Evolutionary conservation across 352 stramenopile species (phyloP).

Genomic region (Elongisporangium anandrum): DNA sequence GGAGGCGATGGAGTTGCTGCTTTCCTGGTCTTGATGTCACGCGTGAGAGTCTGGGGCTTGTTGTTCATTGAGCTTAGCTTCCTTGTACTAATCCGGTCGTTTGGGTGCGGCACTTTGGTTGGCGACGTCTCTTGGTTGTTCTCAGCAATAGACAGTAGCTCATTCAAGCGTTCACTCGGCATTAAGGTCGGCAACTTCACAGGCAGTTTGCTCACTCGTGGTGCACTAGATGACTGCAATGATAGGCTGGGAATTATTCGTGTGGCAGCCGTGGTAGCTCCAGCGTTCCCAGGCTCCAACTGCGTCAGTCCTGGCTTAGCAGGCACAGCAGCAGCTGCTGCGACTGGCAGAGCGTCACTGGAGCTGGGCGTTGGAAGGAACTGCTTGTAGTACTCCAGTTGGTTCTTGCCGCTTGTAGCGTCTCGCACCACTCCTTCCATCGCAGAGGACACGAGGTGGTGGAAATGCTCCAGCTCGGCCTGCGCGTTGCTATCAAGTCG

Average conservation of each 20-base stretch:
- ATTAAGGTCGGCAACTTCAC: constrained; percentile 6
- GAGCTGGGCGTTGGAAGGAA: constrained; percentile 24
- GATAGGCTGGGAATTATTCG: no score
- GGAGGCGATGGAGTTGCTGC: neutral
- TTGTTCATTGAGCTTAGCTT: neutral
- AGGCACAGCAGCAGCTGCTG: neutral
- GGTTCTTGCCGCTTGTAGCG: constrained; percentile 32
- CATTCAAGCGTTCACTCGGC: neutral
- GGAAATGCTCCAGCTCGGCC: constrained; percentile 50
- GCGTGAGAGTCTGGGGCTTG: neutral
- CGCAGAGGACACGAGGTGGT: constrained; percentile 38
- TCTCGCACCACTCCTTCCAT: constrained; percentile 31
- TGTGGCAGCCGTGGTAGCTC: no score
- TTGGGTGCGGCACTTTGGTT: constrained; percentile 4
- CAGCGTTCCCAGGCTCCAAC: neutral
- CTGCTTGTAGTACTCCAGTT: constrained; percentile 55
- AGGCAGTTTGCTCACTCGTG: neutral
- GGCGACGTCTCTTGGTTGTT: constrained; percentile 29
- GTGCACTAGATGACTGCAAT: no score
- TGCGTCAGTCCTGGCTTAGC: neutral
- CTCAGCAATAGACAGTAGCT: neutral
- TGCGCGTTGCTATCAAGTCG: constrained; percentile 22
- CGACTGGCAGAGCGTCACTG: neutral
- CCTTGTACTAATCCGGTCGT: constrained; percentile 1
- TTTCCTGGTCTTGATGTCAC: neutral